phyloP scores from a whole-genome alignment of 148 eudicot species.

The Dysphania ambrosioides region DNA sequence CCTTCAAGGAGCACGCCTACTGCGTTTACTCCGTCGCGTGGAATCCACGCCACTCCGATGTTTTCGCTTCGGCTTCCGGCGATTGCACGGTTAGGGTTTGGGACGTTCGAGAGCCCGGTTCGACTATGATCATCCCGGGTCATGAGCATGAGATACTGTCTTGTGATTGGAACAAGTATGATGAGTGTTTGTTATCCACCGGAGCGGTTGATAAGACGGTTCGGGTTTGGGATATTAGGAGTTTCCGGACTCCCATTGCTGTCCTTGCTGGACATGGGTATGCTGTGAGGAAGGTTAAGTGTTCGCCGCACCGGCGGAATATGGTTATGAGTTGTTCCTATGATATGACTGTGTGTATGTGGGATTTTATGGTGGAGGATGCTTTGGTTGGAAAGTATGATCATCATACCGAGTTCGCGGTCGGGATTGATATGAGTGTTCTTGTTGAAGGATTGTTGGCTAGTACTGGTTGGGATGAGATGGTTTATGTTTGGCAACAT shows the following conservation, averaged over 20 bases:
- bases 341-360: constrained; percentile 87
- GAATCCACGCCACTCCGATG: constrained; percentile 89
- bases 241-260: constrained; percentile 62
- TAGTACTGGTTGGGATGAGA: constrained; percentile 98
- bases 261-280: constrained; percentile 72
- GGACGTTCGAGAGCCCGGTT: constrained; percentile 94
- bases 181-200: constrained; percentile 72
- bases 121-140: constrained; percentile 88
- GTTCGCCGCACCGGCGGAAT: constrained; percentile 76
- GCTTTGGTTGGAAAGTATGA: constrained; percentile 79
- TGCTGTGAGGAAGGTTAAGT: constrained; percentile 87
- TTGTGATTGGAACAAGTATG: constrained; percentile 93
- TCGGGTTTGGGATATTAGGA: constrained; percentile 91
- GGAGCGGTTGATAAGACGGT: constrained; percentile 82
- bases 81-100: constrained; percentile 85
- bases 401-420: constrained; percentile 94
- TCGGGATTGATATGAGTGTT: constrained; percentile 96
- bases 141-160: constrained; percentile 81
- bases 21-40: constrained; percentile 79
- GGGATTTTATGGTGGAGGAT: constrained; percentile 96
- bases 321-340: constrained; percentile 76
- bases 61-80: constrained; percentile 92
- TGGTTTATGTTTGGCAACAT: constrained; percentile 89
- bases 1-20: constrained; percentile 92
- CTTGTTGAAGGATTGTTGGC: constrained; percentile 93